phyloP scores from a whole-genome alignment of 2,329 filamentous ascomycete species.

The Bimuria novae-zelandiae region DNA sequence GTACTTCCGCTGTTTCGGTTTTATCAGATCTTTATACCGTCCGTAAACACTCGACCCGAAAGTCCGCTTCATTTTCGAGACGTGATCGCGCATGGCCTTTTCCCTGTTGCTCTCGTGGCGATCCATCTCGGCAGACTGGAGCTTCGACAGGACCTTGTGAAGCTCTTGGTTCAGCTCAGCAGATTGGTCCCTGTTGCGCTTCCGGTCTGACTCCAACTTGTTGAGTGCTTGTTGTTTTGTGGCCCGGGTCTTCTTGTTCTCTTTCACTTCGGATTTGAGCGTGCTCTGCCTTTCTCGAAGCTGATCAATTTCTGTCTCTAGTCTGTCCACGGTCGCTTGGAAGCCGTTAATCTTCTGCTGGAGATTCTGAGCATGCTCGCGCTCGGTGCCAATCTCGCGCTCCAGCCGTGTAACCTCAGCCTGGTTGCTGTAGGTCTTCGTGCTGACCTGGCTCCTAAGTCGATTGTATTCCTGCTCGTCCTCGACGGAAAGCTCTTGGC shows the following conservation, averaged over 20 bases:
- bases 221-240: constrained; percentile 91
- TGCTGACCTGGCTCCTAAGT: constrained; percentile 82
- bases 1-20: constrained; percentile 96
- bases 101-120: constrained; percentile 83
- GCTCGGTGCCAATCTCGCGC: constrained; percentile 87
- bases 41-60: constrained; percentile 82
- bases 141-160: constrained; percentile 75
- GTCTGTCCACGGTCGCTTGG: constrained; percentile 72
- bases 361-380: constrained; percentile 86
- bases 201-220: constrained; percentile 49
- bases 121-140: constrained; percentile 84
- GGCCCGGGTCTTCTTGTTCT: constrained; percentile 77
- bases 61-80: constrained; percentile 84
- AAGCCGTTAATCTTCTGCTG: constrained; percentile 84
- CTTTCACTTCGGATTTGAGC: constrained; percentile 66
- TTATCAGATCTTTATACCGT: constrained; percentile 87
- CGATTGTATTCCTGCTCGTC: constrained; percentile 90
- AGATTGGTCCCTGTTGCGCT: constrained; percentile 70
- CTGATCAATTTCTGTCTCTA: constrained; percentile 71
- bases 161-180: constrained; percentile 94
- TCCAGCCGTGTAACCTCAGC: constrained; percentile 83
- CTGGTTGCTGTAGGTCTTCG: constrained; percentile 79
- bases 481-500: constrained; percentile 79
- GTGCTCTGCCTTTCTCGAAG: constrained; percentile 71
- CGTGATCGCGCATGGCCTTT: constrained; percentile 80